Base-by-base conservation (phyloP, 371 early-diverging fungal genomes). In the Rhizopus sp. region DNA sequence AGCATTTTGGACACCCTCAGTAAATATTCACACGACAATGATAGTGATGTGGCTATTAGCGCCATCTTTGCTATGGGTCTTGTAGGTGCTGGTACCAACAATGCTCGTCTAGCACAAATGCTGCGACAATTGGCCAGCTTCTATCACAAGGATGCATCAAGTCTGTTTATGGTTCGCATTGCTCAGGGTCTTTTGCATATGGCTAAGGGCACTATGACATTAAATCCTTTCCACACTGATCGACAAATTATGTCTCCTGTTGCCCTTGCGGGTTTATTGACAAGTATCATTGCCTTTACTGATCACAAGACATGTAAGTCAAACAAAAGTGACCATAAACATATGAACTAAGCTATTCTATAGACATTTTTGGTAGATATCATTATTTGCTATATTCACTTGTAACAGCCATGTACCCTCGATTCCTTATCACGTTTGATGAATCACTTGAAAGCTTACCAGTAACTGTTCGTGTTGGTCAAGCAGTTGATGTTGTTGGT, bases 71-170 rank as follows among this genome's bases (percentile, higher is more conserved):
- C 98, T 32, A 94, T 99, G 92, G 99, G 99, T 50, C 71, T 99
- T 50, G 93, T 99, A 15, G 99, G 99, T 37, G 99, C 98, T 3
- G 99, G 99, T 52, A 99, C 99, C n/a, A 99, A 99, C 82, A 99
- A 99, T 73, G 96, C 99, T 4, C 88, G 98, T 39, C 82, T 99
- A 38, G 96, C 95, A 33, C 96, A 98, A 75, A 95, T 99, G 88
- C 76, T 99, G 55, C 85, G 99, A 55, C 95, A 97, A 66, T 82
- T 99, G 32, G 97, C 96, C 16, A 85, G 91, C n/a, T 98, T 93
- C 81, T 95, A 98, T 71, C 89, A 95, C 74, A 98, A 98, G 74
- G 97, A 98, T 63, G 83, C 94, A 5, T 91, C 93, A 61, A 85
- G 89, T 54, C 81, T 97, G 69, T 96, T 96, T 60, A 82, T 94